Conservation (phyloP, 306 rosid species). For the Vigna radiata region DNA sequence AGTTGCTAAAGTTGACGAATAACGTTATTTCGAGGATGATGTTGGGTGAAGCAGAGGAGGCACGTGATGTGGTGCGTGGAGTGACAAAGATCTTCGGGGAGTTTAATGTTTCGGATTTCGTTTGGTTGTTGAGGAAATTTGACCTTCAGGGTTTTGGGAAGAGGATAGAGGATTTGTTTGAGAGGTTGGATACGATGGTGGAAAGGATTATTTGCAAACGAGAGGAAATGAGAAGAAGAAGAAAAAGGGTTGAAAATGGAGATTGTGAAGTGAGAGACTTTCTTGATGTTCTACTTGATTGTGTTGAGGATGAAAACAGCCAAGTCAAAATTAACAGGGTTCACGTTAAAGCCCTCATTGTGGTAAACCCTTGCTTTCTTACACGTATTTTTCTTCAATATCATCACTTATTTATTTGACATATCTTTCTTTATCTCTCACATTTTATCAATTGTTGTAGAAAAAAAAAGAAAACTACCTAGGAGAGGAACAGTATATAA, state of each 20-base stretch:
- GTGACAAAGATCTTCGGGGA: neutral
- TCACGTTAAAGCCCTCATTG: conserved; percentile 27
- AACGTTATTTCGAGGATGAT: conserved; percentile 50
- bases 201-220: conserved; percentile 54
- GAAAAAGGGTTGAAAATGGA: neutral
- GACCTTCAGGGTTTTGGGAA: conserved; percentile 51
- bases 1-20: conserved; percentile 43
- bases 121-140: conserved; percentile 30
- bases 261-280: conserved; percentile 36
- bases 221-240: conserved; percentile 42
- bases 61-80: conserved; percentile 45
- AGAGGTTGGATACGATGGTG: conserved; percentile 51
- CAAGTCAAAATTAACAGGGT: conserved; percentile 6
- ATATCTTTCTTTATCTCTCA: no score
- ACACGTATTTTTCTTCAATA: no score
- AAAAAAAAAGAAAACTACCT: no score
- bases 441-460: no score
- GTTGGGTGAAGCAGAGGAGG: conserved; percentile 48
- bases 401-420: no score
- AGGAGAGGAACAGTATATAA: no score
- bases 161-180: conserved; percentile 44
- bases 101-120: neutral
- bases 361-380: conserved; percentile 10
- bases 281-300: conserved; percentile 59
- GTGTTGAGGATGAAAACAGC: neutral